Conservation (phyloP, 208 protist genomes). For the Endotrypanum monterogeii region DNA sequence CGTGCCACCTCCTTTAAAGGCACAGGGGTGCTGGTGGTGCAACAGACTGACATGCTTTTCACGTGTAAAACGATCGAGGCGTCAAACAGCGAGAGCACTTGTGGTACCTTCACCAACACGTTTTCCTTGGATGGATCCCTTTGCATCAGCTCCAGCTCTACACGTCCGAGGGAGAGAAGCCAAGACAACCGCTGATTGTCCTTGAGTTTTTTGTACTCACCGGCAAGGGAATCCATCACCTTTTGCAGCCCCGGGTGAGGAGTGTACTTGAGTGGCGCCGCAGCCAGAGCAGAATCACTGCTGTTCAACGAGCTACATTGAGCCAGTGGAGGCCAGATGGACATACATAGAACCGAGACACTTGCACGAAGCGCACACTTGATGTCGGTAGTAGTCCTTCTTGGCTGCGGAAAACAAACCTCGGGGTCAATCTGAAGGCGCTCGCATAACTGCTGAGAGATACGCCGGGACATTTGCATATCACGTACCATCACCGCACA, state of each 20-base stretch:
- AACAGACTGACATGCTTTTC: slow-evolving; percentile 36
- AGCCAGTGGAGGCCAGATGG: slow-evolving; percentile 59
- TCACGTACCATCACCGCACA: slow-evolving; percentile 89
- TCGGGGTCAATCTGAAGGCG: slow-evolving; percentile 1
- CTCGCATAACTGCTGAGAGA: slow-evolving; percentile 67
- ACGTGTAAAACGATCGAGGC: slow-evolving; percentile 77
- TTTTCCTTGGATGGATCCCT: slow-evolving; percentile 35
- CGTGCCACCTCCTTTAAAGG: slow-evolving; percentile 22
- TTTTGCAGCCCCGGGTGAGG: slow-evolving; percentile 61
- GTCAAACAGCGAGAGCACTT: slow-evolving; percentile 65
- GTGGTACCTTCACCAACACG: slow-evolving; percentile 35
- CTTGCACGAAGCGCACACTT: slow-evolving; percentile 26
- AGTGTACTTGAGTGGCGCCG: slow-evolving; percentile 43
- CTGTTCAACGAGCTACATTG: slow-evolving; percentile 24
- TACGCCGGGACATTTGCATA: slow-evolving; percentile 75
- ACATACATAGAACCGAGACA: slow-evolving; percentile 73
- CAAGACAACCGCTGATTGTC: slow-evolving; percentile 72
- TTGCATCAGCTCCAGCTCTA: slow-evolving; percentile 67
- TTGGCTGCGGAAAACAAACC: neutral
- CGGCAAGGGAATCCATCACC: slow-evolving; percentile 57
- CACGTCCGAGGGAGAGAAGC: slow-evolving; percentile 60
- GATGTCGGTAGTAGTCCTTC: neutral
- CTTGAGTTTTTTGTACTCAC: slow-evolving; percentile 62
- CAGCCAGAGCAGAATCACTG: slow-evolving; percentile 21
- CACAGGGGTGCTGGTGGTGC: slow-evolving; percentile 1